Evolutionary conservation across 176 grass and related monocot species (phyloP).

Genomic region (Oryza meyeriana): DNA sequence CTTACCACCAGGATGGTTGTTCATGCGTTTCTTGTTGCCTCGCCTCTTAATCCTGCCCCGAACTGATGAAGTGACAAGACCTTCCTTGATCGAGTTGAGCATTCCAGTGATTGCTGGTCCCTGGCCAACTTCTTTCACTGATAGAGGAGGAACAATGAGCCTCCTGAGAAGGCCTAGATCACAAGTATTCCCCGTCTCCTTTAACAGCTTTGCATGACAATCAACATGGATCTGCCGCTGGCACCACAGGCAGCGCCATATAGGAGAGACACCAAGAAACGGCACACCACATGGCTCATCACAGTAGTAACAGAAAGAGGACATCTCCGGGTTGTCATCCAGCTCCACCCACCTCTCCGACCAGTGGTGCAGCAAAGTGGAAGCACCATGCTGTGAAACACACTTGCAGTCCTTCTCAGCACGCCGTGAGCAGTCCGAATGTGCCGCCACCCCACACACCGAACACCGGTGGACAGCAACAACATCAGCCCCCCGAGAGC

Average conservation of each 20-base stretch:
- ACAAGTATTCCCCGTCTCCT: conserved; percentile 57
- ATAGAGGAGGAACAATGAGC: conserved; percentile 76
- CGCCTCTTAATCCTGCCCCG: conserved; percentile 47
- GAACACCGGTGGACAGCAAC: conserved; percentile 50
- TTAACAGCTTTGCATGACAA: conserved; percentile 73
- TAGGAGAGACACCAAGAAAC: conserved; percentile 78
- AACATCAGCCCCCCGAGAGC: not conserved
- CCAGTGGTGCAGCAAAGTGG: conserved; percentile 80
- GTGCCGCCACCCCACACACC: conserved; percentile 60
- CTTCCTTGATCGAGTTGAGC: conserved; percentile 63
- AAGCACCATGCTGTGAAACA: conserved; percentile 55
- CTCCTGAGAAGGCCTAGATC: conserved; percentile 68
- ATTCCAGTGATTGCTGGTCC: conserved; percentile 39
- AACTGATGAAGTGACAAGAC: conserved; percentile 42
- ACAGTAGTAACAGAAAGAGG: conserved; percentile 74
- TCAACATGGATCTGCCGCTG: conserved; percentile 78
- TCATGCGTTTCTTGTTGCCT: conserved; percentile 45
- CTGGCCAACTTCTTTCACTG: conserved; percentile 61
- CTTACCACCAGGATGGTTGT: conserved; percentile 45
- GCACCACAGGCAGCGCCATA: conserved; percentile 93
- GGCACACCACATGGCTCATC: conserved; percentile 66
- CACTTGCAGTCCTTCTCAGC: conserved; percentile 76
- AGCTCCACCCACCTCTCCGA: conserved; percentile 76
- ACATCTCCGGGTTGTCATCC: conserved; percentile 53
- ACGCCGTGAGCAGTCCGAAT: conserved; percentile 41